A percentile compares a stretch with the other conserved stretches of the same genome.
Evolutionary conservation across 768 basidiomycete genomes (phyloP).

Genomic region (Lepiota brunneoincarnata): DNA sequence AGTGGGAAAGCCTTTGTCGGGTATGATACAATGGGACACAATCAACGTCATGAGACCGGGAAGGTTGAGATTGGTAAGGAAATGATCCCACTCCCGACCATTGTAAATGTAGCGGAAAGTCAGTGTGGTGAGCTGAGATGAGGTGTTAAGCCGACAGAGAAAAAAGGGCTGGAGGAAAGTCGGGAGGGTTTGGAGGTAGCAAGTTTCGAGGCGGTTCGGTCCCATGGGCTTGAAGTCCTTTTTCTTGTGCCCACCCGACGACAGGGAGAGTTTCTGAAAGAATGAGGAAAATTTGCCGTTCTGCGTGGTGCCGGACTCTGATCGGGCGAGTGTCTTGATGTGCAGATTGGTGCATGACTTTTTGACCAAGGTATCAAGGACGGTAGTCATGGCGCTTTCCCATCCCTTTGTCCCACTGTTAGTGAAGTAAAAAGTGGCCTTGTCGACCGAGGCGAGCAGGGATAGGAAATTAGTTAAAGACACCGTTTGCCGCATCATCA

Average conservation of each 20-base stretch:
- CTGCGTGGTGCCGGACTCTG: neutral
- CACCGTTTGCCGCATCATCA: neutral
- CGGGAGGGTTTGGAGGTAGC: constrained; percentile 9
- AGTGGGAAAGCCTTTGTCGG: neutral
- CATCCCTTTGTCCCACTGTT: constrained; percentile 5
- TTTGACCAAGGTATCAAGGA: neutral
- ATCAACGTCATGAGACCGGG: constrained; percentile 1
- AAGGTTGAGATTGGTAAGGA: neutral
- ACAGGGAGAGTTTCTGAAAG: constrained; percentile 2
- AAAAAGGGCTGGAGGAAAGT: constrained; percentile 8
- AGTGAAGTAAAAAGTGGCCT: neutral
- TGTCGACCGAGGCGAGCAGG: neutral
- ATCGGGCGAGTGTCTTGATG: constrained; percentile 7
- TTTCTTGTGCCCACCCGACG: neutral
- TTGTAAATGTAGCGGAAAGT: constrained; percentile 11
- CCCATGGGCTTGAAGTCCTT: neutral
- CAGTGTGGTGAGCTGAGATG: constrained; percentile 4
- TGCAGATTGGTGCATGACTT: constrained; percentile 5
- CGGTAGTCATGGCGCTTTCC: constrained; percentile 3
- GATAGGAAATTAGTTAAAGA: constrained; percentile 7
- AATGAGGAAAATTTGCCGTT: neutral
- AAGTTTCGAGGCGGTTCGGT: constrained; percentile 1
- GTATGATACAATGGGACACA: constrained; percentile 11
- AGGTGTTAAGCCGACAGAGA: constrained; percentile 4
- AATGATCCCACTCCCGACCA: constrained; percentile 8